Conservation (phyloP, 1,139 yeast species). For the Sugiyamaella neomexicana region DNA sequence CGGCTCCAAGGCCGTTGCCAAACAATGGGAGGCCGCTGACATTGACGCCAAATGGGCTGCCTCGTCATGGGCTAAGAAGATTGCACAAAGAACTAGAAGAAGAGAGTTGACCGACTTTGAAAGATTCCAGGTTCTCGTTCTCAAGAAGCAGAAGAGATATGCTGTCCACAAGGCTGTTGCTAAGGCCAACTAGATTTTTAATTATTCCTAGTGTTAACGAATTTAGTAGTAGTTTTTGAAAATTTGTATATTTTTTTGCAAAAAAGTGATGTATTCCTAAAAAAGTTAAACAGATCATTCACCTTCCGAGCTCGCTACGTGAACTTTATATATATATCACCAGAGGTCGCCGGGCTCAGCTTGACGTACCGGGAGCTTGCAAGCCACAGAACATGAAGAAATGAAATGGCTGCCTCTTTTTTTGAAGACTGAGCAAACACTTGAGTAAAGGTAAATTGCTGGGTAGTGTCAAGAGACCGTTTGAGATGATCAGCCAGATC, state of each 20-base stretch:
- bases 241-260: conserved; percentile 9
- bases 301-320: not conserved
- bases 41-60: conserved; percentile 89
- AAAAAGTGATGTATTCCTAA: conserved; percentile 5
- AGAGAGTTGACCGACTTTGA: conserved; percentile 92
- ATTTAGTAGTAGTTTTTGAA: conserved; percentile 14
- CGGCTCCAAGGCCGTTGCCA: conserved; percentile 77
- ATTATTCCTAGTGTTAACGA: conserved; percentile 15
- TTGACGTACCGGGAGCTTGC: conserved; percentile 9
- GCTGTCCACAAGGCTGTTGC: conserved; percentile 91
- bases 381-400: conserved; percentile 16
- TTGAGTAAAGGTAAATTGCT: conserved; percentile 1
- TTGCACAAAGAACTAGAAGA: conserved; percentile 93
- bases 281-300: not conserved
- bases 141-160: conserved; percentile 95
- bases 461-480: not conserved
- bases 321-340: conserved; percentile 1
- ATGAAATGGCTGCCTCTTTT: conserved; percentile 13
- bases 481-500: conserved; percentile 8
- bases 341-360: not conserved
- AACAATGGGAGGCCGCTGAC: conserved; percentile 93
- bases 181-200: conserved; percentile 53
- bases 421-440: not conserved
- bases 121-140: conserved; percentile 98
- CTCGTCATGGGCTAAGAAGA: conserved; percentile 97